phyloP scores from a whole-genome alignment of 2,329 filamentous ascomycete genomes.

The Lecanicillium sp. region DNA sequence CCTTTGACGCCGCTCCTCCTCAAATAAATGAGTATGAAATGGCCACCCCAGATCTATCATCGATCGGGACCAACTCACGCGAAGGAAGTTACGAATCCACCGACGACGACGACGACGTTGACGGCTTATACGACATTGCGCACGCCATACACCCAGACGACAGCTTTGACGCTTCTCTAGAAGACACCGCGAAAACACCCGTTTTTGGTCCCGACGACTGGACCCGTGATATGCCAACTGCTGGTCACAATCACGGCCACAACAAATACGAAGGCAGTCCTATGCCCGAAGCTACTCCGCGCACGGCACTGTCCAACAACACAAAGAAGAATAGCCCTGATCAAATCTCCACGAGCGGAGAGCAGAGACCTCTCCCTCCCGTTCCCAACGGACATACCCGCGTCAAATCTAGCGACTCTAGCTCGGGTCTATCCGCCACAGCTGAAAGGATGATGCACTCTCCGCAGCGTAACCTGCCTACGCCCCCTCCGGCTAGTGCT shows the following conservation, averaged over 20 bases:
- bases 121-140: constrained; percentile 52
- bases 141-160: constrained; percentile 52
- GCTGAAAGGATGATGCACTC: constrained; percentile 63
- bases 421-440: constrained; percentile 59
- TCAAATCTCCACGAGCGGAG: constrained; percentile 69
- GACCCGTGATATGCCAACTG: constrained; percentile 60
- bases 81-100: constrained; percentile 90
- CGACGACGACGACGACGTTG: constrained; percentile 65
- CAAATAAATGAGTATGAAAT: constrained; percentile 98
- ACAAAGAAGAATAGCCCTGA: constrained; percentile 57
- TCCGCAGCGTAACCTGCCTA: constrained; percentile 58
- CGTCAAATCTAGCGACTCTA: constrained; percentile 36
- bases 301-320: constrained; percentile 35
- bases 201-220: constrained; percentile 97
- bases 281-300: constrained; percentile 46
- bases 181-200: constrained; percentile 94
- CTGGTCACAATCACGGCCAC: constrained; percentile 16
- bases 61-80: constrained; percentile 78
- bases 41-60: constrained; percentile 93
- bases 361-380: constrained; percentile 79
- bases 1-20: constrained; percentile 87
- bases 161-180: constrained; percentile 91
- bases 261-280: constrained; percentile 59
- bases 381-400: constrained; percentile 53
- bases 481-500: constrained; percentile 58